phyloP scores from a whole-genome alignment of 225 moss, liverwort and hornwort species.

The Marchantia paleacea region DNA sequence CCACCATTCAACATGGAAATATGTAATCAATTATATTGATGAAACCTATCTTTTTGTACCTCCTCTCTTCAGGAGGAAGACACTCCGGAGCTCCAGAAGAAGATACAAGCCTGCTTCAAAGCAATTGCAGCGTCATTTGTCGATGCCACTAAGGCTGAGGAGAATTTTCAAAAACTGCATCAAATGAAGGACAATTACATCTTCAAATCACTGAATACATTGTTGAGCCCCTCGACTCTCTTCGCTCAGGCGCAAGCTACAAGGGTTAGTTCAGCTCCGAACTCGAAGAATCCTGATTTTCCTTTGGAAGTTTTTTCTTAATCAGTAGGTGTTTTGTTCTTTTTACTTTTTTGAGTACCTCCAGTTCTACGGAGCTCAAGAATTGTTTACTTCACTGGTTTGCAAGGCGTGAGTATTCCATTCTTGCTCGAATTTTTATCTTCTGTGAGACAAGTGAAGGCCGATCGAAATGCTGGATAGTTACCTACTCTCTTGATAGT shows the following conservation, averaged over 20 bases:
- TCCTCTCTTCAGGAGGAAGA: constrained; percentile 71
- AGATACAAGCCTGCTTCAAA: constrained; percentile 70
- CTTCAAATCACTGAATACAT: constrained; percentile 58
- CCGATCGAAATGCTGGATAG: too few relatives aligned
- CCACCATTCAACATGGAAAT: background rate
- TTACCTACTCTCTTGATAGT: too few relatives aligned
- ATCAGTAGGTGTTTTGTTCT: too few relatives aligned
- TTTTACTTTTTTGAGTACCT: too few relatives aligned
- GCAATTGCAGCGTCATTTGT: constrained; percentile 59
- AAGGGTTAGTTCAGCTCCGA: constrained; percentile 44
- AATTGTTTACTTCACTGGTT: too few relatives aligned
- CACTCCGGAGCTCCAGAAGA: constrained; percentile 71
- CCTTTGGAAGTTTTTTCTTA: background rate
- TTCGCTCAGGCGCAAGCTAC: constrained; percentile 55
- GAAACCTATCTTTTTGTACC: background rate
- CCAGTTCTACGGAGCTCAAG: background rate
- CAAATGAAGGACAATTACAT: constrained; percentile 85
- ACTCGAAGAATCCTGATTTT: background rate
- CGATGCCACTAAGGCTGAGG: constrained; percentile 75
- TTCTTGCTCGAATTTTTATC: too few relatives aligned
- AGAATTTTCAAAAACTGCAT: constrained; percentile 72
- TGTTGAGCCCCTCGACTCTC: constrained; percentile 58
- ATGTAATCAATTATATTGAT: background rate
- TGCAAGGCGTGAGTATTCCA: too few relatives aligned
- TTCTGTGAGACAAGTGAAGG: too few relatives aligned